Conservation (phyloP, 495 filamentous ascomycete species). For the Arthonia radiata region DNA sequence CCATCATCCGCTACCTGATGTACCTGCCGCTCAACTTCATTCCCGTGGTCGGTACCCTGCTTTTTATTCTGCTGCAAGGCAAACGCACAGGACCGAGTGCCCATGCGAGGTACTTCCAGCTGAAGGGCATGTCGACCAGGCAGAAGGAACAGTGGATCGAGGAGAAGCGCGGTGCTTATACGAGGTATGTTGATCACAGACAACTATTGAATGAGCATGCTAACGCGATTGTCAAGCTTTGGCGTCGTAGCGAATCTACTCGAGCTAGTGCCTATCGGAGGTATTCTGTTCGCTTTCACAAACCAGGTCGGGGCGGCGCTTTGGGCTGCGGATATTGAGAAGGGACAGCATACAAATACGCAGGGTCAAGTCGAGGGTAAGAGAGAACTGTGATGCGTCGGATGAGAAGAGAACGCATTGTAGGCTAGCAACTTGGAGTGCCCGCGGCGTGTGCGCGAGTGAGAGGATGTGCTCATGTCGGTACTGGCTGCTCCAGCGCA, state of each 20-base stretch:
- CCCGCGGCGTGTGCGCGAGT: no score
- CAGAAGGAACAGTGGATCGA: slow-evolving; percentile 39
- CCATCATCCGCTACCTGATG: slow-evolving; percentile 41
- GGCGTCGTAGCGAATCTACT: slow-evolving; percentile 51
- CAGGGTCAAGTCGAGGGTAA: no score
- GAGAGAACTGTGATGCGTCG: no score
- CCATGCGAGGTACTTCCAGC: slow-evolving; percentile 55
- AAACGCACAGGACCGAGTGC: slow-evolving; percentile 23
- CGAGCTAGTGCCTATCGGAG: slow-evolving; percentile 63
- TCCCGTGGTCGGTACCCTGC: slow-evolving; percentile 58
- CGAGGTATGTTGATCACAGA: slow-evolving; percentile 36
- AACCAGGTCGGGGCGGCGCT: slow-evolving; percentile 81
- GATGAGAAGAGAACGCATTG: no score
- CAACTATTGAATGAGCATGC: slow-evolving; percentile 2
- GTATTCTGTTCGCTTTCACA: slow-evolving; percentile 69
- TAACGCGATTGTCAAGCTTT: slow-evolving; percentile 27
- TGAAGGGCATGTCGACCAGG: slow-evolving; percentile 49
- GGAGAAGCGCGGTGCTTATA: slow-evolving; percentile 39
- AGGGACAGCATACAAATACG: no score
- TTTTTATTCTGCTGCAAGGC: slow-evolving; percentile 61
- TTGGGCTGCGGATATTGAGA: slow-evolving; percentile 83
- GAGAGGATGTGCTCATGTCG: no score
- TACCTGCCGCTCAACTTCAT: slow-evolving; percentile 85
- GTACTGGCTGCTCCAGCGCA: no score
- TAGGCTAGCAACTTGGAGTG: no score